Percentiles rank a stretch among this genome's conserved stretches.
Conservation (phyloP, 2,329 filamentous ascomycete species). For the Myriosclerotinia scirpicola region DNA sequence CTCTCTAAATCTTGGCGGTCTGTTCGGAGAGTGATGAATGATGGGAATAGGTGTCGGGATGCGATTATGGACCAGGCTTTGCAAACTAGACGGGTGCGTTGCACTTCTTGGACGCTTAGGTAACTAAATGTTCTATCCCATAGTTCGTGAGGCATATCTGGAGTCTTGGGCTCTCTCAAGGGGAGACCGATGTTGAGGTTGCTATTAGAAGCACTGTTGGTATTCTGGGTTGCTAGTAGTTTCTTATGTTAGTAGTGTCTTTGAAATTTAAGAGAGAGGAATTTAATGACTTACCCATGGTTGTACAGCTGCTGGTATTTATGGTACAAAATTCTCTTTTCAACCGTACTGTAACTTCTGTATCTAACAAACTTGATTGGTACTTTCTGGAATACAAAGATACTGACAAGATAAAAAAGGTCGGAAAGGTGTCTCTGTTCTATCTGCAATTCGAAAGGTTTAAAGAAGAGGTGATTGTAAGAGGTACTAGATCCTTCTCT, state of each 20-base stretch:
- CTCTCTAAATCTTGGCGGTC: background rate
- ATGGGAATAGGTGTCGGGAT: background rate
- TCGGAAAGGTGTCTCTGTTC: background rate
- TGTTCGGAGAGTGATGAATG: background rate
- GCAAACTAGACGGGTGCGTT: constrained; percentile 4
- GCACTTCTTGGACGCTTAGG: background rate
- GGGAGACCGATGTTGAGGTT: background rate
- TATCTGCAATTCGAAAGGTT: background rate
- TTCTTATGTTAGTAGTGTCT: background rate
- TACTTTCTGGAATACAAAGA: background rate
- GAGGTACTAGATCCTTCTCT: background rate
- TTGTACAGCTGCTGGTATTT: background rate
- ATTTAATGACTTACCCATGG: background rate
- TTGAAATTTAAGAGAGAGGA: background rate
- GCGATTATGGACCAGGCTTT: background rate
- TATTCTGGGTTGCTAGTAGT: background rate
- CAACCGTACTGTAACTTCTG: background rate
- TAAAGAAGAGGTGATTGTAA: background rate
- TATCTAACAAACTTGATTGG: background rate
- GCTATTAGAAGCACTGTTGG: background rate
- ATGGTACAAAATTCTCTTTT: background rate
- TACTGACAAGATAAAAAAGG: background rate
- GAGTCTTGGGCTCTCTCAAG: background rate
- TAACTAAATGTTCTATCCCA: background rate
- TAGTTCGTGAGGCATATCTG: background rate